A percentile compares a stretch with the other conserved stretches of the same genome.
phyloP scores from a whole-genome alignment of 1,139 yeast genomes.

The Debaryomyces psychrophilus region DNA sequence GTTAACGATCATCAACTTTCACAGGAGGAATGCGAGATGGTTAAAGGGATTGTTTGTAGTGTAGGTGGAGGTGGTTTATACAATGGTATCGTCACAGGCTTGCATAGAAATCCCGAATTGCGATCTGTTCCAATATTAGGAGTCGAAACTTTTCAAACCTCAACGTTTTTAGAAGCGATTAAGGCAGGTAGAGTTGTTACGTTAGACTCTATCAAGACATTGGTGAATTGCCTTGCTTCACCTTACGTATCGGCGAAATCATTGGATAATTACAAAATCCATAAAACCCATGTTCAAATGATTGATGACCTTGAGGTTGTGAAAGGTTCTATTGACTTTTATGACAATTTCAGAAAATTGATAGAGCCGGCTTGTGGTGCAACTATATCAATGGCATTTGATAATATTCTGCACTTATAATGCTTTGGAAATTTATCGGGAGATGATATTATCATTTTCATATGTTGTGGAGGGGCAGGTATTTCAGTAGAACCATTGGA shows the following conservation, averaged over 20 bases:
- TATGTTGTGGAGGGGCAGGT: conserved; percentile 70
- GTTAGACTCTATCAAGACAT: conserved; percentile 50
- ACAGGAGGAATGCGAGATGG: conserved; percentile 24
- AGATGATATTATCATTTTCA: conserved; percentile 57
- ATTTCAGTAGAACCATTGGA: conserved; percentile 23
- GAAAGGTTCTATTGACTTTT: conserved; percentile 51
- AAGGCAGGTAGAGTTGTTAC: conserved; percentile 46
- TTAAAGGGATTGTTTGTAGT: conserved; percentile 66
- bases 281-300: conserved; percentile 45
- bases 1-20: conserved; percentile 37
- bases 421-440: conserved; percentile 34
- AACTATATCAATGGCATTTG: conserved; percentile 55
- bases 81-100: conserved; percentile 62
- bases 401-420: conserved; percentile 35
- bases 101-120: conserved; percentile 38
- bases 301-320: conserved; percentile 61
- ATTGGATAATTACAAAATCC: conserved; percentile 41
- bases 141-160: conserved; percentile 64
- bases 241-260: conserved; percentile 54
- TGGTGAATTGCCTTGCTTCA: conserved; percentile 67
- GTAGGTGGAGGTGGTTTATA: conserved; percentile 80
- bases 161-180: conserved; percentile 55
- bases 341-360: conserved; percentile 50
- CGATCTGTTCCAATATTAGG: conserved; percentile 50
- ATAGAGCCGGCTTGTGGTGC: conserved; percentile 84